Evolutionary conservation across 768 basidiomycete species (phyloP).

Genomic region (Hortiboletus campestris): DNA sequence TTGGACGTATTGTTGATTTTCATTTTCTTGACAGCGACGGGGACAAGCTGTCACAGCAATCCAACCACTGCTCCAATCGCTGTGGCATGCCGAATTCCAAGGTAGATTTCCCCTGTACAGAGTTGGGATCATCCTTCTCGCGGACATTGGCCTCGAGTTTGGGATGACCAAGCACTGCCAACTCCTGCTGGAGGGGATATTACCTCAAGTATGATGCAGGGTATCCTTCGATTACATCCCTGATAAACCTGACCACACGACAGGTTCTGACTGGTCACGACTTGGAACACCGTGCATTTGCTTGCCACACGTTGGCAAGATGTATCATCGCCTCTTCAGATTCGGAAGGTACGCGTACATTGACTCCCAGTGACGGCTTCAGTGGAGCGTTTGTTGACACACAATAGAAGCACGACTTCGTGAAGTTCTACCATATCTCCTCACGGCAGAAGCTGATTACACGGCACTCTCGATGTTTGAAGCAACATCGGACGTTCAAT

Average conservation of each 20-base stretch:
- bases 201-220: slow-evolving; percentile 64
- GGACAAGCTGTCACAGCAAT: slow-evolving; percentile 63
- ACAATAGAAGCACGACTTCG: slow-evolving; percentile 38
- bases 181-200: slow-evolving; percentile 69
- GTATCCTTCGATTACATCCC: neutral
- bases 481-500: slow-evolving; percentile 67
- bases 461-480: slow-evolving; percentile 52
- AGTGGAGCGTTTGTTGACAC: slow-evolving; percentile 14
- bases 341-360: slow-evolving; percentile 39
- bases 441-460: slow-evolving; percentile 67
- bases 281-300: slow-evolving; percentile 72
- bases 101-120: slow-evolving; percentile 66
- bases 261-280: slow-evolving; percentile 73
- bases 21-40: slow-evolving; percentile 44
- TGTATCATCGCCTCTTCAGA: slow-evolving; percentile 65
- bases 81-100: slow-evolving; percentile 83
- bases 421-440: slow-evolving; percentile 60
- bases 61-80: slow-evolving; percentile 62
- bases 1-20: slow-evolving; percentile 1
- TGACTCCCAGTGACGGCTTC: neutral
- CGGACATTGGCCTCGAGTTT: slow-evolving; percentile 76
- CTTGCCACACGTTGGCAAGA: slow-evolving; percentile 70
- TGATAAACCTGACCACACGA: neutral
- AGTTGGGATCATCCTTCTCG: slow-evolving; percentile 66
- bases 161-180: slow-evolving; percentile 66